Conservation (phyloP, 148 eudicot species). For the Camellia japonica region DNA sequence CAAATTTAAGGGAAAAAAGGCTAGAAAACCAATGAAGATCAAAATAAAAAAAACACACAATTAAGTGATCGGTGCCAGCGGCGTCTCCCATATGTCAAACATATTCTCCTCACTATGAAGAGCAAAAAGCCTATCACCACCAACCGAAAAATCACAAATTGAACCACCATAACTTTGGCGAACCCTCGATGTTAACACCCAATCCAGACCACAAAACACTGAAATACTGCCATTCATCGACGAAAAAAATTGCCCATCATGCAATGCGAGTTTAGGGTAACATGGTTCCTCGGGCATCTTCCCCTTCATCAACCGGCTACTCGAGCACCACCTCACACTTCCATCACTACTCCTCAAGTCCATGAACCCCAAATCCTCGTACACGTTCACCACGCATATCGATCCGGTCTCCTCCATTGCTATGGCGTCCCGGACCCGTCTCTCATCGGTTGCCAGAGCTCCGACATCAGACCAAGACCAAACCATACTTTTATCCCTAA, state of each 20-base stretch:
- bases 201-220: constrained; percentile 81
- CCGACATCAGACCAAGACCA: no score
- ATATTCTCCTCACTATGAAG: constrained; percentile 85
- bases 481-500: no score
- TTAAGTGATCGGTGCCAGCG: constrained; percentile 40
- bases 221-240: constrained; percentile 81
- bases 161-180: constrained; percentile 67
- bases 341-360: constrained; percentile 60
- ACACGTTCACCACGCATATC: constrained; percentile 82
- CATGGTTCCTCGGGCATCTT: constrained; percentile 72
- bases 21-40: background rate
- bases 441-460: no score
- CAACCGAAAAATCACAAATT: constrained; percentile 82
- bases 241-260: constrained; percentile 71
- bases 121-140: constrained; percentile 82
- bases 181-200: constrained; percentile 81
- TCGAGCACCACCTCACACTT: constrained; percentile 73
- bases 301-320: constrained; percentile 65
- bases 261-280: constrained; percentile 74
- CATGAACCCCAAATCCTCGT: constrained; percentile 84
- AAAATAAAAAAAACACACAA: background rate
- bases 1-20: background rate
- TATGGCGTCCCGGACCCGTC: no score
- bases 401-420: no score
- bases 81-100: constrained; percentile 89